Base-by-base conservation (phyloP, 768 basidiomycete species). In the Crassisporium funariophilum region DNA sequence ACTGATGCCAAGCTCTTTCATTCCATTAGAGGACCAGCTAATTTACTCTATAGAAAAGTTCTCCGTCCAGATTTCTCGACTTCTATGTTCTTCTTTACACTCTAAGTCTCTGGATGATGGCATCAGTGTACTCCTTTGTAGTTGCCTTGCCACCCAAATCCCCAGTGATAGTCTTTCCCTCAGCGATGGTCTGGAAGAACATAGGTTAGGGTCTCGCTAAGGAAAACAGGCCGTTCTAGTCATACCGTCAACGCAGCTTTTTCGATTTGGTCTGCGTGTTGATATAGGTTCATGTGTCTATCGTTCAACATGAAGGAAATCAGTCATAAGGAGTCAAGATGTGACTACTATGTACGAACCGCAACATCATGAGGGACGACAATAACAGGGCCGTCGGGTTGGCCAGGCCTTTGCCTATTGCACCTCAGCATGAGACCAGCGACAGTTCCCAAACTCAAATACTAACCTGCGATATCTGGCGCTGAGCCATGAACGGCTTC, bases 401-500 rank as follows among this genome's bases (percentile, higher is more conserved):
- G 62, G 97, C 95, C 57, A 93, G 75, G 53, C 91, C 91, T 64
- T 92, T 90, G 61, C 91, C 88, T 88, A 45, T 53, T 37, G 45
- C 10, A 5, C 5, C n/a, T n/a, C 10, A 5, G 29, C 11, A n/a
- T 31, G 29, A 47, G 20, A 31, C 24, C 11, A 27, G 23, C 46
- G 40, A 27, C 34, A 35, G 19, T 19, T 25, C 34, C 25, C 22
- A 25, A 24, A 38, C 11, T 9, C 41, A 31, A 20, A 9, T 5
- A 70, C 74, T 63, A 72, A 74, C 91, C 95, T 55, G 91, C 95
- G 64, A 98, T 99, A 68, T 98, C 97, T n/a, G 97, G 95, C 5
- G 97, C 97, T 15, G 95, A 98, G 46, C 97, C 97, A 71, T 99
- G 97, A 9, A 99, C 97, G 52, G 97, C 97, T 74, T 99, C 97